A percentile compares a stretch with the other conserved stretches of the same genome.
These are phyloP conservation scores for Colletotrichum spaethianum DNA, from an alignment of 2,329 filamentous ascomycete genomes.

Conservation along the genomic window DNA sequence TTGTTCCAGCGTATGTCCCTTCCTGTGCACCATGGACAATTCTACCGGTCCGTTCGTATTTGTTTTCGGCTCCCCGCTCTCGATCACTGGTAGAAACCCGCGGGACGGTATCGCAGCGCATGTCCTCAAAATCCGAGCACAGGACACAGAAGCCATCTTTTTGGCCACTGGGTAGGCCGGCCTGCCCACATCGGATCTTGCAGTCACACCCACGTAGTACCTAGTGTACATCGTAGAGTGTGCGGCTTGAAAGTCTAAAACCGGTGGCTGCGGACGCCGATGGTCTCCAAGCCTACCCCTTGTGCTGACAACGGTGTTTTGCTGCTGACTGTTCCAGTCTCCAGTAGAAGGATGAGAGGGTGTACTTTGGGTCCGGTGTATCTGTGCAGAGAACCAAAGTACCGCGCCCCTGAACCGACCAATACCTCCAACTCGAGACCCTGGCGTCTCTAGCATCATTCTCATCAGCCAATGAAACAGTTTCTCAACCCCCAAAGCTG, in stretches of 20 bases:
- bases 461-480: conserved; percentile 21
- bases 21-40: background rate
- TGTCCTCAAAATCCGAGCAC: background rate
- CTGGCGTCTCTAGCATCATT: background rate
- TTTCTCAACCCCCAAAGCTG: conserved; percentile 4
- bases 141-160: background rate
- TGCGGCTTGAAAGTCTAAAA: conserved; percentile 29
- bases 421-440: background rate
- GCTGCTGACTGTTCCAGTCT: background rate
- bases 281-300: background rate
- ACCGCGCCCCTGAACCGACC: conserved; percentile 18
- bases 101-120: conserved; percentile 1
- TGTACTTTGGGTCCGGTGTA: background rate
- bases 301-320: background rate
- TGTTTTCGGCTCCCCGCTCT: background rate
- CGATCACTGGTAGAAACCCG: background rate
- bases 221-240: background rate
- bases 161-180: background rate
- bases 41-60: background rate
- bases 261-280: conserved; percentile 26
- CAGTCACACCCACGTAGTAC: background rate
- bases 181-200: background rate
- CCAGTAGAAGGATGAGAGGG: background rate
- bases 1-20: background rate
- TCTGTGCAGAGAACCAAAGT: background rate